phyloP scores from a whole-genome alignment of 2,329 filamentous ascomycete genomes.

The Aquanectria penicillioides region DNA sequence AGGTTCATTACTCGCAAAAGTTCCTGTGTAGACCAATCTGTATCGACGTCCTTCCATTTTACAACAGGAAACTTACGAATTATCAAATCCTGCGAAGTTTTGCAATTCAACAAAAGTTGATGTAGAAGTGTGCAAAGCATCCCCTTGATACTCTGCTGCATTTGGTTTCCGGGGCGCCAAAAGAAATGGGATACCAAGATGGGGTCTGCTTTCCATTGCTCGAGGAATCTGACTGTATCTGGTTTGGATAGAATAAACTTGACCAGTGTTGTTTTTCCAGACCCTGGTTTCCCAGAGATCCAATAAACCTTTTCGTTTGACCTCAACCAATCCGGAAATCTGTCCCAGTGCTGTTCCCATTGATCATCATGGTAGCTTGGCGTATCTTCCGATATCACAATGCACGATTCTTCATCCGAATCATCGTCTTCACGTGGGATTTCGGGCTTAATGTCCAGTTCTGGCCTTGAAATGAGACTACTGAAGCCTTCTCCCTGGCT shows the following conservation, averaged over 20 bases:
- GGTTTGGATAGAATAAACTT: conserved; percentile 39
- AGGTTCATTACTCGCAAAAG: background rate
- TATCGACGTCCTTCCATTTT: background rate
- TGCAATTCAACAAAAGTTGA: background rate
- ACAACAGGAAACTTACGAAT: background rate
- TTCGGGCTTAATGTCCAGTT: no score
- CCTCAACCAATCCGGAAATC: conserved; percentile 24
- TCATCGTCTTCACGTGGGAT: background rate
- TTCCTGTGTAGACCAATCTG: conserved; percentile 27
- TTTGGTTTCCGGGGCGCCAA: conserved; percentile 40
- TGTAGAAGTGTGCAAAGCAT: background rate
- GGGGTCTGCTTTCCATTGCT: conserved; percentile 28
- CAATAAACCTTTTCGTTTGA: conserved; percentile 36
- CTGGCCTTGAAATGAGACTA: no score
- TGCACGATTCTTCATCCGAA: background rate
- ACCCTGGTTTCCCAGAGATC: conserved; percentile 45
- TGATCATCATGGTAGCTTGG: background rate
- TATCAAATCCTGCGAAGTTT: background rate
- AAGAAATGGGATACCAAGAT: conserved; percentile 41
- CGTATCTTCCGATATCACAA: background rate
- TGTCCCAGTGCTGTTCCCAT: background rate
- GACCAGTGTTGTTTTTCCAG: conserved; percentile 47
- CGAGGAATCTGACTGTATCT: conserved; percentile 24
- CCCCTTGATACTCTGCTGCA: conserved; percentile 41
- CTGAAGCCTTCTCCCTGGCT: no score